These are phyloP conservation scores for Ogataea angusta DNA, from an alignment of 805 yeast genomes.

Conservation along the genomic window DNA sequence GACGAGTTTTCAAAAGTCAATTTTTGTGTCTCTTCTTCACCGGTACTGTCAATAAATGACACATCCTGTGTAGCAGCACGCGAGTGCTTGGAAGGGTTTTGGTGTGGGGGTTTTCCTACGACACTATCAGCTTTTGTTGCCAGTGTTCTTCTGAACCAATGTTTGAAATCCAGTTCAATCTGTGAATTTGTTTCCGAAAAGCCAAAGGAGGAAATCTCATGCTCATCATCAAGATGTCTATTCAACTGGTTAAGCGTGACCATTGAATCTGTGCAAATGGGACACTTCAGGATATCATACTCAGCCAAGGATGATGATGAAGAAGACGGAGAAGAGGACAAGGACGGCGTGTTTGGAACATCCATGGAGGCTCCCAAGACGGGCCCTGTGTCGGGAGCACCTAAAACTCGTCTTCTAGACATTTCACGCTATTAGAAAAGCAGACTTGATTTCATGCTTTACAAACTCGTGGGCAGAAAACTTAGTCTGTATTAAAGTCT, in stretches of 20 bases:
- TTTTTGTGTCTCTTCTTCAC: not conserved
- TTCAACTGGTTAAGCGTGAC: conserved; percentile 53
- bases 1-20: conserved; percentile 4
- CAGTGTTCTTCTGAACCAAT: conserved; percentile 42
- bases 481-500: too few relatives aligned
- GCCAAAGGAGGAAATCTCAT: conserved; percentile 32
- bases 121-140: conserved; percentile 37
- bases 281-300: conserved; percentile 43
- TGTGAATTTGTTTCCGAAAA: conserved; percentile 4
- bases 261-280: conserved; percentile 66
- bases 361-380: not conserved
- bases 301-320: conserved; percentile 5
- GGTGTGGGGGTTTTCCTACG: not conserved
- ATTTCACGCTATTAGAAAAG: conserved; percentile 4
- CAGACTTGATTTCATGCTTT: too few relatives aligned
- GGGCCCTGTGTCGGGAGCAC: conserved; percentile 4
- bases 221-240: conserved; percentile 69
- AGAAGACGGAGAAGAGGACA: conserved; percentile 9
- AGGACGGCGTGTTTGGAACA: conserved; percentile 10
- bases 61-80: not conserved
- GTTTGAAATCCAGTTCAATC: conserved; percentile 36
- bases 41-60: not conserved
- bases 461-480: too few relatives aligned
- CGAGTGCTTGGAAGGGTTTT: too few relatives aligned
- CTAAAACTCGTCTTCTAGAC: conserved; percentile 25